Evolutionary conservation across 2,329 filamentous ascomycete genomes (phyloP), one percentile per base, ranked within the genome.

Genomic region (Dothistroma septosporum): DNA sequence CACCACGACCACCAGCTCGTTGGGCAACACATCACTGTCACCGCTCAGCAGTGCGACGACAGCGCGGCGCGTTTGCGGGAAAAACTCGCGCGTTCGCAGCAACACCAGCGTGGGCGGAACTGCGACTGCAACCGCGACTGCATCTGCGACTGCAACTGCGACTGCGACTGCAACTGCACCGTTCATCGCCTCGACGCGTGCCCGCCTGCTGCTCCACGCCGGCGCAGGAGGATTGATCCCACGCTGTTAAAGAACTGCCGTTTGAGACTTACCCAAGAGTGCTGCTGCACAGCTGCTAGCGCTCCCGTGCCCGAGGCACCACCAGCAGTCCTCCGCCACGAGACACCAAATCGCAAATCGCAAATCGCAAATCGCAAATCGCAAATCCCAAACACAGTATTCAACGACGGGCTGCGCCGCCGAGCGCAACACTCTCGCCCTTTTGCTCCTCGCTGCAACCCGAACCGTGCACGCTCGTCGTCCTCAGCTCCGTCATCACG

Each of bases 391-490:
- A 44, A 44, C 41, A 44, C 41, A 44, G 41, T 16, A 44, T 19
- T 21, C 22, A 32, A 14, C n/a, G 9, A 35, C 50, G 9, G 37
- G 28, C 50, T 35, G 28, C 19, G 14, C 12, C 28, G 22, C 22
- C 12, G 47, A 24, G 10, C 12, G 47, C 47, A 28, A 50, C 47
- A 12, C 12, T 12, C 10, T 50, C 28, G 19, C 47, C 24, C 24
- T 28, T 28, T 28, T 28, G 24, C 24, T 28, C 24, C 6, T 2
- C 24, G 24, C 21, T 44, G 41, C 41, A n/a, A 44, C 41, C 41
- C 9, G 21, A 21, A 50, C 60, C 63, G 60, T 58, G 60, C 61
- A 60, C 63, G 50, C 58, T 59, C 56, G 32, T 46, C 53, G n/a
- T 53, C 60, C 21, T 24, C 55, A 59, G 32, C 55, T 19, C 48